These are phyloP conservation scores for Microdochium paspali DNA, from an alignment of 2,329 filamentous ascomycete genomes.

Conservation along the genomic window DNA sequence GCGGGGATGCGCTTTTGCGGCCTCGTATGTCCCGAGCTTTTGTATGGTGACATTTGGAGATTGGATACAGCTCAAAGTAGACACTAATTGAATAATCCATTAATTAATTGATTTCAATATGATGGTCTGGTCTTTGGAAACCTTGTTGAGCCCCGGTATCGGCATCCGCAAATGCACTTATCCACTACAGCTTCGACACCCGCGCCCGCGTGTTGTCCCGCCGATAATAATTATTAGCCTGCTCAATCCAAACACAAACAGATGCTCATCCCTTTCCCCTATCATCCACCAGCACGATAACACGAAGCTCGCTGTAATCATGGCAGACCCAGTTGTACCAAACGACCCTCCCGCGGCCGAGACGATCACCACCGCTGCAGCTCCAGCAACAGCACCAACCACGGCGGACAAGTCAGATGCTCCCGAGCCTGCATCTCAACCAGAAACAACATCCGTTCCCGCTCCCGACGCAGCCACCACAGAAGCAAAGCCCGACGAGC, in stretches of 20 bases:
- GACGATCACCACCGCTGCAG: not conserved
- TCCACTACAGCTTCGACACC: no score
- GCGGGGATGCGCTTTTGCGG: no score
- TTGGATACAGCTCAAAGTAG: not conserved
- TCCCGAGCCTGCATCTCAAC: not conserved
- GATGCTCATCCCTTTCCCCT: not conserved
- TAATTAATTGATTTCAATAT: no score
- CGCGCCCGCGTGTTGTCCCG: no score
- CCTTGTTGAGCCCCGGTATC: no score
- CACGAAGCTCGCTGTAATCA: not conserved
- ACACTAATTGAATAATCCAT: no score
- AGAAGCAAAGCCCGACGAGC: slow-evolving; percentile 13
- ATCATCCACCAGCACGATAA: not conserved
- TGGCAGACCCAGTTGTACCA: not conserved
- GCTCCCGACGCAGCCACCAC: slow-evolving; percentile 5
- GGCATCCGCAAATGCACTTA: no score
- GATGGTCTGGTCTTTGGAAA: no score
- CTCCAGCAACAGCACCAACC: not conserved
- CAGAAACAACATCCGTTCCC: slow-evolving; percentile 3
- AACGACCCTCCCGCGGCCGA: not conserved
- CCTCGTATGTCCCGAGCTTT: not conserved
- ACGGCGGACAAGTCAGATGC: not conserved
- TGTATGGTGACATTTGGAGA: not conserved
- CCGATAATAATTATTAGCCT: no score
- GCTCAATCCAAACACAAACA: not conserved